Evolutionary conservation across 2,329 filamentous ascomycete species (phyloP), one percentile per base, ranked within the genome.

Genomic region (Xylariaceae sp.): DNA sequence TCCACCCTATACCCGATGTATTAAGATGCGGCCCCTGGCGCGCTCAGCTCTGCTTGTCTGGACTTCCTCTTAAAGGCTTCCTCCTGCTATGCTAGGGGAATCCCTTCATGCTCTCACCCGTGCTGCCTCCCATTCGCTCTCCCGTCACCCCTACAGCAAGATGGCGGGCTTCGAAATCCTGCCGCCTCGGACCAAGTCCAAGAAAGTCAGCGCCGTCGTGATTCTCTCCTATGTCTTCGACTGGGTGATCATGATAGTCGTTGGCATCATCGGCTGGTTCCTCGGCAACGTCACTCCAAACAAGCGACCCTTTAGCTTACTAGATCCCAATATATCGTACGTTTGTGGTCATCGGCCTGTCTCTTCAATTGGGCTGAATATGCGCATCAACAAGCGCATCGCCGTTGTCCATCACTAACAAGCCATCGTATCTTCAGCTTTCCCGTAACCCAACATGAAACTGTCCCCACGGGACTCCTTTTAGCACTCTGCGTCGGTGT

Each of bases 301-400:
- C 68, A 84, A 85, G 66, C 80, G 86, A 42, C 86, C 87, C 0
- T 93, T 94, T 72, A 86, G 84, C 39, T 80, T 90, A 5, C 78
- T 85, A 64, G 87, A 97, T 69, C 84, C 87, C 18, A 82, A 84
- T 62, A 96, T 97, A 69, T 89, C 90, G 82, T 85, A 73, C 59
- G 80, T 74, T 8, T 3, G 1, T 51, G 9, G 48, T 11, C 13
- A 23, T 13, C 18, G 34, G 23, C 4, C 15, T 34, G 4, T 9
- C 34, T 6, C 17, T 51, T 52, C 30, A 9, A 17, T 37, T 42
- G 49, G 7, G 35, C 60, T 13, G 23, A 5, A 30, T 30, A 30
- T 30, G 23, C 23, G 23, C 23, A 30, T 30, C 23, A 30, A 30
- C 23, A 30, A 30, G 23, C 23, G 23, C 23, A 30, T 56, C 51